A percentile compares a stretch with the other conserved stretches of the same genome.
Conservation (phyloP, 345 rosid genomes). For the Camelina neglecta region DNA sequence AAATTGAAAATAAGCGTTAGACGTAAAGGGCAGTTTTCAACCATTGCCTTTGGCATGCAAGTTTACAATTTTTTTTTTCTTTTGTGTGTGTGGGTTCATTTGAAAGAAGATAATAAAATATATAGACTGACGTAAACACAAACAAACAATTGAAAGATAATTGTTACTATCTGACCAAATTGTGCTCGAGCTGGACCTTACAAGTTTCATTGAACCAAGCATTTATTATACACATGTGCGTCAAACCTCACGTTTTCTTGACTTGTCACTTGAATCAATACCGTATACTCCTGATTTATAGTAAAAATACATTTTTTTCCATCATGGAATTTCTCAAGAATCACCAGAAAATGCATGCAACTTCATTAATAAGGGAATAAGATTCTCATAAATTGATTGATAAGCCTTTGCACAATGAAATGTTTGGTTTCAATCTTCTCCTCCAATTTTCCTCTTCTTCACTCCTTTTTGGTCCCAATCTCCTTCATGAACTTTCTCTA, state of each 20-base stretch:
- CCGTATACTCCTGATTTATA: neutral
- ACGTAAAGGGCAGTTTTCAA: neutral
- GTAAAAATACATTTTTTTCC: neutral
- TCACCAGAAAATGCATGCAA: neutral
- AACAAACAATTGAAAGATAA: neutral
- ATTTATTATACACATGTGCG: neutral
- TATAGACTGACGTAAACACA: neutral
- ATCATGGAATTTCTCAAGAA: conserved; percentile 15
- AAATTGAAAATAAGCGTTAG: neutral
- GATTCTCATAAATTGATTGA: conserved; percentile 38
- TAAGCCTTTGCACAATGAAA: conserved; percentile 27
- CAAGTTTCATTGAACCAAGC: neutral
- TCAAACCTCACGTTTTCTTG: neutral
- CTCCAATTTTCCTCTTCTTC: conserved; percentile 5
- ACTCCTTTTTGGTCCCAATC: neutral
- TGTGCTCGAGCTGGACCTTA: neutral
- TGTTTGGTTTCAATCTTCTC: conserved; percentile 25
- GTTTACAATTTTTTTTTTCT: neutral
- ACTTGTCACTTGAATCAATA: conserved; percentile 17
- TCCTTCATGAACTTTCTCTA: conserved; percentile 21
- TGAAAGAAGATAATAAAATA: neutral
- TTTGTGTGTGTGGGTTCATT: neutral
- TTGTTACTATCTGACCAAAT: neutral
- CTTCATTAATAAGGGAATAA: conserved; percentile 27
- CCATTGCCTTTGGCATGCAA: neutral